These are phyloP conservation scores for Sclerotinia nivalis DNA, from an alignment of 2,329 filamentous ascomycete species.

Conservation along the genomic window DNA sequence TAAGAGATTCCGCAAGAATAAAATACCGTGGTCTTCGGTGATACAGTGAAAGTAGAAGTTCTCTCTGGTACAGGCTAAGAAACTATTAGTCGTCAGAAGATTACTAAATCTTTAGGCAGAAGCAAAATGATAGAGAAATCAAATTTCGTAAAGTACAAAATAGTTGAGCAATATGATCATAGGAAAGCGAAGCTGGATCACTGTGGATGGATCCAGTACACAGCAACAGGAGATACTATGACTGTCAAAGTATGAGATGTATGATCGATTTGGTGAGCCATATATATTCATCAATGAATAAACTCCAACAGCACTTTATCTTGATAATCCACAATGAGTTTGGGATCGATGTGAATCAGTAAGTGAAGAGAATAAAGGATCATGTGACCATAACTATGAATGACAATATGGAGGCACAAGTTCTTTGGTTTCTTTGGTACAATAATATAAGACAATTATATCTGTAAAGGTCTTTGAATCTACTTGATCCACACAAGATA, in stretches of 20 bases:
- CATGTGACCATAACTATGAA: neutral
- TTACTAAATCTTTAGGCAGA: neutral
- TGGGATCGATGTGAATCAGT: neutral
- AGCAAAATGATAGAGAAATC: neutral
- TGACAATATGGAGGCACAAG: neutral
- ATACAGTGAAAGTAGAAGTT: neutral
- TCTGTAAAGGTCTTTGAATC: neutral
- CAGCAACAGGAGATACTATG: neutral
- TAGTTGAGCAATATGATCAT: neutral
- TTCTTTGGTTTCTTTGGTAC: neutral
- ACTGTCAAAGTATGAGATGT: neutral
- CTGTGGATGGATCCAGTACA: neutral
- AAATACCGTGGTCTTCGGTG: neutral
- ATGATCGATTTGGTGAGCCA: neutral
- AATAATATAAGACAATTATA: too few species aligned
- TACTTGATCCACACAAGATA: neutral
- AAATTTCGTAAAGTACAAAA: neutral
- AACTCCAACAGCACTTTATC: neutral
- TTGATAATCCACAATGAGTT: neutral
- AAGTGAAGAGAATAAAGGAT: neutral
- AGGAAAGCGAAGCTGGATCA: neutral
- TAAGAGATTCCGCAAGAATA: too few species aligned
- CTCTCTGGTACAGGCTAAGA: neutral
- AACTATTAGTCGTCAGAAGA: slow-evolving; percentile 9
- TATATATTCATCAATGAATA: neutral